phyloP scores from a whole-genome alignment of 371 early-diverging fungal species.

The Haplosporangium sp. region DNA sequence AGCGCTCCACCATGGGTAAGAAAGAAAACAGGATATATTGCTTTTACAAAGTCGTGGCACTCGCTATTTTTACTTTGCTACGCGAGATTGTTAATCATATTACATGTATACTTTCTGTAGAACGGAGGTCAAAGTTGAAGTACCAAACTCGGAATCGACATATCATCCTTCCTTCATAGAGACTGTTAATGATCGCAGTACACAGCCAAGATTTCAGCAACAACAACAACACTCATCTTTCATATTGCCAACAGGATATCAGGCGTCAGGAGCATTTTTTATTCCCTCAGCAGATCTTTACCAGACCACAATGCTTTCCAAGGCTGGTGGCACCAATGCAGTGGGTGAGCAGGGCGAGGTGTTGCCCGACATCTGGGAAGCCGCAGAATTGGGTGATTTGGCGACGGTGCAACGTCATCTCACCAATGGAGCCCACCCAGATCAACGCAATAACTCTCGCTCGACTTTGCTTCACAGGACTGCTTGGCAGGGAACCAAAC shows the following conservation, averaged over 20 bases:
- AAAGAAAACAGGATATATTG: not conserved
- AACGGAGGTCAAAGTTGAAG: slow-evolving; percentile 30
- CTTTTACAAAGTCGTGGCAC: no score
- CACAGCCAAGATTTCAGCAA: slow-evolving; percentile 4
- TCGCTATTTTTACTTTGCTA: not conserved
- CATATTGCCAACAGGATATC: slow-evolving; percentile 14
- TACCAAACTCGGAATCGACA: slow-evolving; percentile 7
- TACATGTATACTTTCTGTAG: not conserved
- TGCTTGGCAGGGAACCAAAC: slow-evolving; percentile 41
- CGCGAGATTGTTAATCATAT: not conserved
- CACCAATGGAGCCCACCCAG: slow-evolving; percentile 40
- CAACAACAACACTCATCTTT: slow-evolving; percentile 11
- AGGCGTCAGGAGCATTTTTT: slow-evolving; percentile 20
- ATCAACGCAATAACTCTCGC: slow-evolving; percentile 39
- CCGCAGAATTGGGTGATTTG: slow-evolving; percentile 38
- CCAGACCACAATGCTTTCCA: not conserved
- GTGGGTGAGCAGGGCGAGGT: not conserved
- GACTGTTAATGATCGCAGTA: not conserved
- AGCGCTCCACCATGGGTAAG: slow-evolving; percentile 1
- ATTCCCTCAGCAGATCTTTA: slow-evolving; percentile 17
- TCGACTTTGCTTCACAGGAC: slow-evolving; percentile 49
- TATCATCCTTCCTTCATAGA: slow-evolving; percentile 2
- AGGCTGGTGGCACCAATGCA: not conserved
- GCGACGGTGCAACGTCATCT: slow-evolving; percentile 32
- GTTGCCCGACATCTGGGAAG: slow-evolving; percentile 46